Evolutionary conservation across 768 basidiomycete species (phyloP).

Genomic region (Pisolithus microcarpus): DNA sequence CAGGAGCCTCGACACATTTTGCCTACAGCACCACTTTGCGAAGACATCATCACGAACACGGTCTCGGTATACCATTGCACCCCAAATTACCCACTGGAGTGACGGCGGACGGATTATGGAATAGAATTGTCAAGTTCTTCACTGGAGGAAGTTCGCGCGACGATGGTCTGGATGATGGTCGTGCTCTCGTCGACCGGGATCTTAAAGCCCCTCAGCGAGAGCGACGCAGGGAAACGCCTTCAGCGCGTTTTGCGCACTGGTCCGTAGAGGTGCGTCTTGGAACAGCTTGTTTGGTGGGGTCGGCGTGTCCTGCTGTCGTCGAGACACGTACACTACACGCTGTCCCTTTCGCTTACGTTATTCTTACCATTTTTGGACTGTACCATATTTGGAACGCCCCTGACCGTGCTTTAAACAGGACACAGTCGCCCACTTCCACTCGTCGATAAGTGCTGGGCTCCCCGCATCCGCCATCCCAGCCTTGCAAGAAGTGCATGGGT

Average conservation of each 20-base stretch:
- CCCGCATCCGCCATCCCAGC: slow-evolving; percentile 52
- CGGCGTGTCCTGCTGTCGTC: neutral
- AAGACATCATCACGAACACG: slow-evolving; percentile 51
- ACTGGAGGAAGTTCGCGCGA: slow-evolving; percentile 19
- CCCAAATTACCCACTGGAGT: slow-evolving; percentile 34
- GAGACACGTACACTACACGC: neutral
- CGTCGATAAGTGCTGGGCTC: slow-evolving; percentile 57
- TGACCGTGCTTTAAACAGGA: slow-evolving; percentile 40
- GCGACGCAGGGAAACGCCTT: slow-evolving; percentile 42
- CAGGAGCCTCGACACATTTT: slow-evolving; percentile 67
- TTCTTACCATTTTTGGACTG: neutral
- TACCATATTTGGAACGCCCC: slow-evolving; percentile 3
- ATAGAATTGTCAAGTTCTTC: slow-evolving; percentile 30
- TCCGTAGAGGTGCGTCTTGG: slow-evolving; percentile 49
- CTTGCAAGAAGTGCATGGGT: slow-evolving; percentile 66
- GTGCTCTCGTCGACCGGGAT: slow-evolving; percentile 22
- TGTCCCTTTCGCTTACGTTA: slow-evolving; percentile 1
- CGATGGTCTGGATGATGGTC: slow-evolving; percentile 33
- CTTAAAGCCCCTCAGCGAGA: slow-evolving; percentile 24
- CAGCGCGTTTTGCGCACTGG: slow-evolving; percentile 60
- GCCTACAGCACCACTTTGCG: slow-evolving; percentile 78
- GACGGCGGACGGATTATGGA: slow-evolving; percentile 47
- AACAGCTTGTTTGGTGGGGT: neutral
- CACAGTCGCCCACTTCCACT: slow-evolving; percentile 63
- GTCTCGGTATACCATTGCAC: slow-evolving; percentile 39